These are phyloP conservation scores for Trichoderma sp. DNA, from an alignment of 2,329 filamentous ascomycete genomes.

Conservation along the genomic window DNA sequence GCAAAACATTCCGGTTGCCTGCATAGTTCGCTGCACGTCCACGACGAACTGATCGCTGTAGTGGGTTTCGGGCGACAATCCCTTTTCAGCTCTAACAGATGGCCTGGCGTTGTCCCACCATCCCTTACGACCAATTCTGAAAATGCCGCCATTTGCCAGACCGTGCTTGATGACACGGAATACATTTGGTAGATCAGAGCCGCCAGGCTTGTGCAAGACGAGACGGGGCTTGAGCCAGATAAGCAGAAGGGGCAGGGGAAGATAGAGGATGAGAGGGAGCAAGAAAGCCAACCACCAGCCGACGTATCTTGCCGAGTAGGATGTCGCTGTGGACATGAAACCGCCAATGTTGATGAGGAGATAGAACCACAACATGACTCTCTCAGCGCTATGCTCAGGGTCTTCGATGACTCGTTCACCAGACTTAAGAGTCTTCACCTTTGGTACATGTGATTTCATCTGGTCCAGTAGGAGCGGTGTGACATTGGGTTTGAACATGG, in stretches of 20 bases:
- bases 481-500: constrained; percentile 68
- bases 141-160: background rate
- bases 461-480: constrained; percentile 67
- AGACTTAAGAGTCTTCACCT: constrained; percentile 27
- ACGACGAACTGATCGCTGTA: constrained; percentile 63
- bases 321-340: constrained; percentile 51
- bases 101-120: background rate
- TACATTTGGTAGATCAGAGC: background rate
- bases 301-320: constrained; percentile 52
- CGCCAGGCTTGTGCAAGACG: constrained; percentile 42
- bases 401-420: constrained; percentile 55
- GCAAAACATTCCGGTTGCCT: constrained; percentile 42
- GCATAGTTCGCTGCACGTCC: constrained; percentile 55
- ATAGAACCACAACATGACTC: constrained; percentile 66
- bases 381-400: constrained; percentile 61
- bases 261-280: constrained; percentile 41
- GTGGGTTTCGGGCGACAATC: background rate
- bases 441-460: constrained; percentile 51
- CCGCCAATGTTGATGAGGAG: constrained; percentile 55
- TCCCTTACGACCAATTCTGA: background rate
- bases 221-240: background rate
- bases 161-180: background rate
- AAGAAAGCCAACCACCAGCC: constrained; percentile 51
- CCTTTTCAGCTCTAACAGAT: background rate
- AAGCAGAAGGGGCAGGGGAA: constrained; percentile 44